Evolutionary conservation across 306 rosid genomes (phyloP), one percentile per base, ranked within the genome.

Genomic region (Crataegus laevigata): DNA sequence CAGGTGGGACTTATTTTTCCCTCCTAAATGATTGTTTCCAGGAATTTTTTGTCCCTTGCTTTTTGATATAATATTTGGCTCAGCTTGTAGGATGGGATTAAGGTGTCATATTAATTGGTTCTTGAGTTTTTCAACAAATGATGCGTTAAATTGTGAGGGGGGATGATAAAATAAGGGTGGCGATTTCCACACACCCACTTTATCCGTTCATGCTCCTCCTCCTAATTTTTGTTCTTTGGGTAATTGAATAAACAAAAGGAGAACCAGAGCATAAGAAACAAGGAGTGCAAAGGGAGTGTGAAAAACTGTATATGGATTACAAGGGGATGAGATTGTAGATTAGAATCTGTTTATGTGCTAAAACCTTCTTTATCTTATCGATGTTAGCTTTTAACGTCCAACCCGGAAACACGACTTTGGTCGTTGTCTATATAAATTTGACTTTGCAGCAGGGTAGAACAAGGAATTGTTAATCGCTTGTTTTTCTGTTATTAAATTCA

Each of bases 1-100:
- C 98, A 93, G 86, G 98, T 93, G 73, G 75, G 88, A 52, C 75
- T 67, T 61, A 4, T 72, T 18, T 51, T 55, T 2, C 18, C 32
- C 66, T 81, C 61, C 83, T 81, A 45, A 55, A 24, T 6, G 21
- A 65, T 69, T 68, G 43, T 40, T 52, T 67, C 64, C 76, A 15
- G 67, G 60, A 50, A 34, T 66, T 79, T 84, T 18, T 64, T 61
- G 83, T 83, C 52, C 45, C 17, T 18, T 65, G 40, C 65, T 57
- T 18, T 72, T 74, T 67, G 68, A 38, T 45, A 68, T 21, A 60
- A 38, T 45, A 68, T 17, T 26, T 65, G 52, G 45, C 47, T 73
- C 66, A 61, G n/a, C n/a, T 3, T 40, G 71, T 78, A 64, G 22
- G 34, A 47, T 17, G 38, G 61, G 34, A 32, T 29, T 81, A 29